Evolutionary conservation across 345 rosid genomes (phyloP).

Genomic region (Psidium friedrichsthalianum): DNA sequence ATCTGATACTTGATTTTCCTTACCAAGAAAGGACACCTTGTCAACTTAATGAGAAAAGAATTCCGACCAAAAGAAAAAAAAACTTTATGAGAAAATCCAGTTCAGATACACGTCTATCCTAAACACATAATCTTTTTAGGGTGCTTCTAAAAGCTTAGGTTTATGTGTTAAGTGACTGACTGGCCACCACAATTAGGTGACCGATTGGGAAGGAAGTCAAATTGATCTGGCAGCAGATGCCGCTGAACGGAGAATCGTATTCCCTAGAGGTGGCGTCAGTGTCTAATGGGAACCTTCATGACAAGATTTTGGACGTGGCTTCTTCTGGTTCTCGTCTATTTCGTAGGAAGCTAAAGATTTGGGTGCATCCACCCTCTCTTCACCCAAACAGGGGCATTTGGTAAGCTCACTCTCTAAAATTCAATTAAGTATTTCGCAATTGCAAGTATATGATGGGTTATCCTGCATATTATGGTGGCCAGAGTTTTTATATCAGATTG

Average conservation of each 20-base stretch:
- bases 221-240: constrained; percentile 48
- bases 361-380: background rate
- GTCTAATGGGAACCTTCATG: constrained; percentile 43
- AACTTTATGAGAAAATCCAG: background rate
- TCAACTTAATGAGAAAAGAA: background rate
- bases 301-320: constrained; percentile 35
- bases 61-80: no score
- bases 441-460: background rate
- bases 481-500: no score
- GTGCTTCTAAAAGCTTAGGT: background rate
- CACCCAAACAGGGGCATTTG: background rate
- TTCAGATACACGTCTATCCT: background rate
- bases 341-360: background rate
- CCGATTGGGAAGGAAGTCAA: constrained; percentile 60
- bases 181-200: constrained; percentile 27
- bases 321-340: constrained; percentile 19
- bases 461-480: background rate
- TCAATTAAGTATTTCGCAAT: background rate
- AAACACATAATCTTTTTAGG: background rate
- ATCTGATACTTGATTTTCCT: background rate
- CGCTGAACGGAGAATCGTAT: constrained; percentile 41
- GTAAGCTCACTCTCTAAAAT: background rate
- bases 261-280: constrained; percentile 58
- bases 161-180: background rate
- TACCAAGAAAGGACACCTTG: background rate